A percentile compares a stretch with the other conserved stretches of the same genome.
Conservation (phyloP, 768 basidiomycete genomes). For the Leccinum incarnatum region DNA sequence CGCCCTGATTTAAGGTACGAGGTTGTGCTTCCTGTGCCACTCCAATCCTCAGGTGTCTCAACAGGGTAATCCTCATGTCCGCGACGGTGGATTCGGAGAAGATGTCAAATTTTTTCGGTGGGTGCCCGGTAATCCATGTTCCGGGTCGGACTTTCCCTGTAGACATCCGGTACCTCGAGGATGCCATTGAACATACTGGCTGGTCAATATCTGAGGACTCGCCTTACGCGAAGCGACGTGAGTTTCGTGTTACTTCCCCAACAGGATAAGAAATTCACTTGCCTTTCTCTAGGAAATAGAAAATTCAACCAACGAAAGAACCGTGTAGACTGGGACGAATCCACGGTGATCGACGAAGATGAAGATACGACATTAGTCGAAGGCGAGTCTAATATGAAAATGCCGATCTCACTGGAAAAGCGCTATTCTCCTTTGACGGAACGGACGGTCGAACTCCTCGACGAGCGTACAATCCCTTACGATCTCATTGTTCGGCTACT, state of each 20-base stretch:
- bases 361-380: conserved; percentile 52
- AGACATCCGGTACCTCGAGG: conserved; percentile 80
- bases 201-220: conserved; percentile 82
- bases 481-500: conserved; percentile 84
- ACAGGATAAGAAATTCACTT: neutral
- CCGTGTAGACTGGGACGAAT: conserved; percentile 79
- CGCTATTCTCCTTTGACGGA: conserved; percentile 77
- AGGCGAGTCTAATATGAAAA: conserved; percentile 11
- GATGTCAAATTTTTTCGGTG: conserved; percentile 85
- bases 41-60: conserved; percentile 5
- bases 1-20: conserved; percentile 81
- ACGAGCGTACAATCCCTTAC: conserved; percentile 87
- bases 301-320: conserved; percentile 62
- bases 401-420: conserved; percentile 59
- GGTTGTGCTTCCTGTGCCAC: neutral
- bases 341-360: conserved; percentile 55
- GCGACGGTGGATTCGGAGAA: conserved; percentile 93
- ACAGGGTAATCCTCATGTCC: conserved; percentile 91
- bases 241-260: conserved; percentile 23
- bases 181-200: conserved; percentile 77
- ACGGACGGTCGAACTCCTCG: conserved; percentile 77
- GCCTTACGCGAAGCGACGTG: conserved; percentile 73
- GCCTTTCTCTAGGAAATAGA: conserved; percentile 46
- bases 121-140: conserved; percentile 79
- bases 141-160: conserved; percentile 97